Percentiles rank a stretch among this genome's conserved stretches.
These are phyloP conservation scores for Dothidotthia symphoricarpi DNA, from an alignment of 2,329 filamentous ascomycete genomes.

Conservation along the genomic window DNA sequence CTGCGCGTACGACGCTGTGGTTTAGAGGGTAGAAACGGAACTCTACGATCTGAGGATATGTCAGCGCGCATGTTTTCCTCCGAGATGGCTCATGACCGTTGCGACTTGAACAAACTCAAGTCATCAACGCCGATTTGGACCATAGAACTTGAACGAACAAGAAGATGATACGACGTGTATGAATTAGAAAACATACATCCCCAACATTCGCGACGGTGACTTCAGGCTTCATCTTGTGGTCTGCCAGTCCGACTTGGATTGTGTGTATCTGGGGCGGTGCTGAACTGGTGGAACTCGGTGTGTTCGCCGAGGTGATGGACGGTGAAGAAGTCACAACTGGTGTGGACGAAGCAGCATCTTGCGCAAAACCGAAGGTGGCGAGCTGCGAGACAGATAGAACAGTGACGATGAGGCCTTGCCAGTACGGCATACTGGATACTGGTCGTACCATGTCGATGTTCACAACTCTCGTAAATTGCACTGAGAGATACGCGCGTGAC, in stretches of 20 bases:
- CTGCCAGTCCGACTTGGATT: slow-evolving; percentile 40
- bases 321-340: not conserved
- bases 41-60: slow-evolving; percentile 29
- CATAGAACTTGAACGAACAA: not conserved
- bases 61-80: not conserved
- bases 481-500: no score
- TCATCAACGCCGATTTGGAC: no score
- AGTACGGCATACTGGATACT: no score
- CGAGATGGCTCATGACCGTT: no score
- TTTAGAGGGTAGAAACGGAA: slow-evolving; percentile 46
- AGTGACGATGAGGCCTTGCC: no score
- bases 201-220: slow-evolving; percentile 39
- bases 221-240: slow-evolving; percentile 43
- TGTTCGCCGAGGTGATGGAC: not conserved
- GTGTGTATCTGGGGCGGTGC: slow-evolving; percentile 28
- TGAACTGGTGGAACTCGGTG: slow-evolving; percentile 13
- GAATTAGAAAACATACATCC: slow-evolving; percentile 28
- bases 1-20: slow-evolving; percentile 45
- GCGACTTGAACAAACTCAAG: no score
- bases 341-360: not conserved
- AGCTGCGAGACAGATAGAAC: no score
- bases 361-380: not conserved
- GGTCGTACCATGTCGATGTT: no score
- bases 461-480: no score
- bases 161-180: not conserved